Conservation (phyloP, 768 basidiomycete species). For the Pholiota microspora region DNA sequence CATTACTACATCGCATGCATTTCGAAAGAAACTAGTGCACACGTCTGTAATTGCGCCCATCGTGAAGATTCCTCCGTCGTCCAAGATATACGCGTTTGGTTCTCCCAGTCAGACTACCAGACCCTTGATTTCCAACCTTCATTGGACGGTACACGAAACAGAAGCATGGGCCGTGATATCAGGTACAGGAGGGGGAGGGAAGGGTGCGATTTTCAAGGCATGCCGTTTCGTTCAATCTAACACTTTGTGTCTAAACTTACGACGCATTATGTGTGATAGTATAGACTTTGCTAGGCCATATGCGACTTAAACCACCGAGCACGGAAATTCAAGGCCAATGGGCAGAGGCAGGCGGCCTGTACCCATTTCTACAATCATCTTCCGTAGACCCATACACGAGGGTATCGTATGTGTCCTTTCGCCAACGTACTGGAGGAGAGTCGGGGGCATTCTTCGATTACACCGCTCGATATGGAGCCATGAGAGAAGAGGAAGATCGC, state of each 20-base stretch:
- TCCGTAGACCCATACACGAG: slow-evolving; percentile 45
- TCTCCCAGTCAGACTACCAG: slow-evolving; percentile 39
- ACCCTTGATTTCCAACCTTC: slow-evolving; percentile 51
- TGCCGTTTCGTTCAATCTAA: slow-evolving; percentile 8
- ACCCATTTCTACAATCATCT: slow-evolving; percentile 59
- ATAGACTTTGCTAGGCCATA: slow-evolving; percentile 68
- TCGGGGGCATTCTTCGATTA: slow-evolving; percentile 88
- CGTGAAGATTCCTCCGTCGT: slow-evolving; percentile 20
- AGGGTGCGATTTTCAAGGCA: slow-evolving; percentile 66
- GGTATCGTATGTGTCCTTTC: slow-evolving; percentile 64
- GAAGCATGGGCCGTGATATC: slow-evolving; percentile 79
- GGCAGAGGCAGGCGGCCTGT: slow-evolving; percentile 53
- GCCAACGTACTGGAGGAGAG: slow-evolving; percentile 48
- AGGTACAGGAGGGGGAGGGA: slow-evolving; percentile 51
- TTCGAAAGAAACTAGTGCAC: no score
- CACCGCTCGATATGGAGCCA: slow-evolving; percentile 87
- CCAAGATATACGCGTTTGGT: slow-evolving; percentile 60
- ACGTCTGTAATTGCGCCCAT: no score
- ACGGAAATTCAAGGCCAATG: slow-evolving; percentile 40
- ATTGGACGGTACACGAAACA: slow-evolving; percentile 58
- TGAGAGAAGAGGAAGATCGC: slow-evolving; percentile 76
- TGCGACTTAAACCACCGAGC: slow-evolving; percentile 63
- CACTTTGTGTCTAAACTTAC: background rate
- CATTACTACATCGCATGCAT: no score
- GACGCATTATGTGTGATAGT: slow-evolving; percentile 3